Evolutionary conservation across 257 asterid species (phyloP).

Genomic region (Mitragyna speciosa): DNA sequence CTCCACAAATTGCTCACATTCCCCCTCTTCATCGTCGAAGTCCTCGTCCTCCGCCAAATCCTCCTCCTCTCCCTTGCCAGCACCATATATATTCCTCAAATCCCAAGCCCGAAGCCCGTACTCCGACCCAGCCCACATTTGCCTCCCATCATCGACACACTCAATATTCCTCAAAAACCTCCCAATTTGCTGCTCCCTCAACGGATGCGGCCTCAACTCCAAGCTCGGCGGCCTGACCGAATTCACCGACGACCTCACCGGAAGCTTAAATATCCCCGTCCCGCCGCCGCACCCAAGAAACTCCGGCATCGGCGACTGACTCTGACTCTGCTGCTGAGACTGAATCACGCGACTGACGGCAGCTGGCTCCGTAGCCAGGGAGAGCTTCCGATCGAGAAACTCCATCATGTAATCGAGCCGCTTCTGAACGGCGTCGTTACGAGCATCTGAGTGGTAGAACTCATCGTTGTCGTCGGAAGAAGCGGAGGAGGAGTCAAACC

Average conservation of each 20-base stretch:
- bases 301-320: constrained; percentile 56
- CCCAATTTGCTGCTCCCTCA: constrained; percentile 75
- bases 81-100: constrained; percentile 59
- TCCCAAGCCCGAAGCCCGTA: constrained; percentile 79
- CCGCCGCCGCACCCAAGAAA: constrained; percentile 64
- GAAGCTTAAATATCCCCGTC: constrained; percentile 60
- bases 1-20: constrained; percentile 23
- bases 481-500: constrained; percentile 72
- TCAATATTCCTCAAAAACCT: constrained; percentile 63
- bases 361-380: constrained; percentile 29
- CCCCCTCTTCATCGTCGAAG: constrained; percentile 39
- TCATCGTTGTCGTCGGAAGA: constrained; percentile 63
- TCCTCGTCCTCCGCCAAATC: constrained; percentile 2
- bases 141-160: constrained; percentile 60
- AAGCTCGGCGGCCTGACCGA: constrained; percentile 75
- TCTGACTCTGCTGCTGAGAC: constrained; percentile 24
- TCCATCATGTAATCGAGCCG: constrained; percentile 90
- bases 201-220: constrained; percentile 87
- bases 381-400: constrained; percentile 74
- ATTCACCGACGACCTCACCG: constrained; percentile 62
- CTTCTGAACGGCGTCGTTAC: constrained; percentile 55
- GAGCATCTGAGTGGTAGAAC: constrained; percentile 36
- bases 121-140: constrained; percentile 95
- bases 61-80: constrained; percentile 4
- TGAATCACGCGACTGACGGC: not conserved